These are phyloP conservation scores for Triticum urartu DNA, from an alignment of 176 grass and related monocot genomes.

Conservation along the genomic window DNA sequence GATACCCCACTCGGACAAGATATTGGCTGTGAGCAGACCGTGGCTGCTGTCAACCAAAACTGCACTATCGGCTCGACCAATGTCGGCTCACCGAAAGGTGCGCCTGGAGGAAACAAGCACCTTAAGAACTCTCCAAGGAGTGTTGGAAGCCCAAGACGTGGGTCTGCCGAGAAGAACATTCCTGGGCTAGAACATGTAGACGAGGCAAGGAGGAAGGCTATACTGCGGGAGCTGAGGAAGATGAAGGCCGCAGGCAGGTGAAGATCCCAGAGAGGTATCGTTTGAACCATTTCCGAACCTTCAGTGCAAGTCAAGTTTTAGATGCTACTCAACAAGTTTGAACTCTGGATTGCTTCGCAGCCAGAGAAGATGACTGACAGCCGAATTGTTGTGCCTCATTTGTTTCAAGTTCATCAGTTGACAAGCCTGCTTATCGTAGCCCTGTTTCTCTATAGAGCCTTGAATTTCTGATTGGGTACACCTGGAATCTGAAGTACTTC, in stretches of 20 bases:
- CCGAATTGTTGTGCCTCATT: background rate
- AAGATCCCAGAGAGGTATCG: background rate
- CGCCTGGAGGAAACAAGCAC: background rate
- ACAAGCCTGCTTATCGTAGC: background rate
- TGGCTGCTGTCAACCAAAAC: background rate
- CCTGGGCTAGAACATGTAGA: slow-evolving; percentile 25
- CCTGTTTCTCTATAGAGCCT: background rate
- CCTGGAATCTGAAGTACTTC: background rate
- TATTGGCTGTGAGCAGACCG: background rate
- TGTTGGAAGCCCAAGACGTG: background rate
- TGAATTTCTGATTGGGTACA: background rate
- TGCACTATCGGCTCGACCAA: background rate
- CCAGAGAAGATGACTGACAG: background rate
- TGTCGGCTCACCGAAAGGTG: background rate
- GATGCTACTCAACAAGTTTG: slow-evolving; percentile 12
- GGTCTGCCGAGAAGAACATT: background rate
- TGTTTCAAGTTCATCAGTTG: background rate
- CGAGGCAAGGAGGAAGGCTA: slow-evolving; percentile 45
- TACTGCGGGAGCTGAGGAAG: slow-evolving; percentile 47
- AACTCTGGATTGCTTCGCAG: background rate
- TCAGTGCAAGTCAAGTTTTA: background rate
- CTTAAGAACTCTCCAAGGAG: background rate
- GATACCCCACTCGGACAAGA: slow-evolving; percentile 14
- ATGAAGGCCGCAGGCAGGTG: slow-evolving; percentile 33
- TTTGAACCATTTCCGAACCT: background rate